These are phyloP conservation scores for Hypoxylon sp. DNA, from an alignment of 2,329 filamentous ascomycete species.

Conservation along the genomic window DNA sequence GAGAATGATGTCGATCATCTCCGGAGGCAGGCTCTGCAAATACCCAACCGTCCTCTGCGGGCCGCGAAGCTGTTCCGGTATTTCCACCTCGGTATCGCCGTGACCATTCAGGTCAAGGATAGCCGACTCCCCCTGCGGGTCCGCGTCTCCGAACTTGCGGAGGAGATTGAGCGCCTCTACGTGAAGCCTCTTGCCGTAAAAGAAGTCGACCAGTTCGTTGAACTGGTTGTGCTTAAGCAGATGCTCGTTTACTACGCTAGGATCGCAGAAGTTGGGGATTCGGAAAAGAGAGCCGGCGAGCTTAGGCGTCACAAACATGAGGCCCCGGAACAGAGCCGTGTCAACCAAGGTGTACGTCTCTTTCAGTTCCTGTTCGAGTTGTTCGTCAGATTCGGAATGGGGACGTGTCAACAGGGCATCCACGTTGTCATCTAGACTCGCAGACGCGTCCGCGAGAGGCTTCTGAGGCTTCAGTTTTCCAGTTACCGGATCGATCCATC, in stretches of 20 bases:
- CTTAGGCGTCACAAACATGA: constrained; percentile 90
- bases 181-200: constrained; percentile 94
- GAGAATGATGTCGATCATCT: constrained; percentile 88
- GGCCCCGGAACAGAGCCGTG: constrained; percentile 90
- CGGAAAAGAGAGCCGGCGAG: constrained; percentile 91
- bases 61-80: constrained; percentile 68
- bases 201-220: constrained; percentile 95
- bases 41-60: constrained; percentile 87
- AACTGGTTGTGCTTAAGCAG: constrained; percentile 88
- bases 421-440: constrained; percentile 39
- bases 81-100: constrained; percentile 43
- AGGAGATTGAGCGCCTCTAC: constrained; percentile 84
- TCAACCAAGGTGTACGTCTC: constrained; percentile 86
- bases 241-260: constrained; percentile 92
- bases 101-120: constrained; percentile 39
- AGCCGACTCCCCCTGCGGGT: constrained; percentile 50
- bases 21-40: constrained; percentile 85
- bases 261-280: constrained; percentile 96
- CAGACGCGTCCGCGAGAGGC: constrained; percentile 52
- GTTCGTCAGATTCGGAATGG: constrained; percentile 59
- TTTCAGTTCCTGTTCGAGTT: constrained; percentile 75
- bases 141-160: constrained; percentile 73
- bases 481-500: constrained; percentile 68
- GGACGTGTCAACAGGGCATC: constrained; percentile 50
- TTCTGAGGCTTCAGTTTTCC: constrained; percentile 66